Percentiles rank a stretch among this genome's conserved stretches.
These are phyloP conservation scores for Arthrobotrys entomopaga DNA, from an alignment of 2,329 filamentous ascomycete genomes.

Conservation along the genomic window DNA sequence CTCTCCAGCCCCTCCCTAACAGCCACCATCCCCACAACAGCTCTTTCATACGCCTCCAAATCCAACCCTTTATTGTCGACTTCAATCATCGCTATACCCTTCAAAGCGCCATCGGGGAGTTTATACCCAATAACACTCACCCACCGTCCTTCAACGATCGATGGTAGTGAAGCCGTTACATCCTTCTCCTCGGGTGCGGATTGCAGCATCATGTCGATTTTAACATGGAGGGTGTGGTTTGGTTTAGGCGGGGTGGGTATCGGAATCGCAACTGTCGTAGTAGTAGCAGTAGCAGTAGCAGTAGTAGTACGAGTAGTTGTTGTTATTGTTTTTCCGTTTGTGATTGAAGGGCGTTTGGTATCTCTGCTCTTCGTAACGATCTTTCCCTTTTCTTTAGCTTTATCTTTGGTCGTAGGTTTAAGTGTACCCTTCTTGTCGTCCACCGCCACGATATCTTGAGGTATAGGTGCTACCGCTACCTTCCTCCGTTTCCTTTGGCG, in stretches of 20 bases:
- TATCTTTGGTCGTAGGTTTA: background rate
- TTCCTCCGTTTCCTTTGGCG: conserved; percentile 10
- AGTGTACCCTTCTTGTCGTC: background rate
- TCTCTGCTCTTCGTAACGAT: background rate
- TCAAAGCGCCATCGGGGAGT: conserved; percentile 16
- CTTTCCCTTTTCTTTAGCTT: conserved; percentile 1
- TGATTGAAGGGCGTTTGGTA: background rate
- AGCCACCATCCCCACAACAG: conserved; percentile 13
- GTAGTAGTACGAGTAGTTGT: background rate
- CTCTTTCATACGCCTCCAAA: conserved; percentile 36
- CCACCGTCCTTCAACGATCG: conserved; percentile 34
- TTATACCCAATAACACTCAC: conserved; percentile 40
- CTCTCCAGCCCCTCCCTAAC: conserved; percentile 35
- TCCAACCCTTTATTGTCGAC: conserved; percentile 16
- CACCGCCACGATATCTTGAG: background rate
- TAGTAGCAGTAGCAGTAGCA: background rate
- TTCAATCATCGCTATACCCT: conserved; percentile 28
- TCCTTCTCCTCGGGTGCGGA: background rate
- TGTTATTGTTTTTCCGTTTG: background rate
- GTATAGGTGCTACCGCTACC: background rate
- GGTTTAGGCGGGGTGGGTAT: background rate
- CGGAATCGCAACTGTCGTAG: background rate
- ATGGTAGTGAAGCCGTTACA: conserved; percentile 2
- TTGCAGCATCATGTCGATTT: conserved; percentile 18
- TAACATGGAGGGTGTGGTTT: conserved; percentile 17